Evolutionary conservation across 768 basidiomycete species (phyloP), one percentile per base, ranked within the genome.

Genomic region (Kwoniella dejecticola): DNA sequence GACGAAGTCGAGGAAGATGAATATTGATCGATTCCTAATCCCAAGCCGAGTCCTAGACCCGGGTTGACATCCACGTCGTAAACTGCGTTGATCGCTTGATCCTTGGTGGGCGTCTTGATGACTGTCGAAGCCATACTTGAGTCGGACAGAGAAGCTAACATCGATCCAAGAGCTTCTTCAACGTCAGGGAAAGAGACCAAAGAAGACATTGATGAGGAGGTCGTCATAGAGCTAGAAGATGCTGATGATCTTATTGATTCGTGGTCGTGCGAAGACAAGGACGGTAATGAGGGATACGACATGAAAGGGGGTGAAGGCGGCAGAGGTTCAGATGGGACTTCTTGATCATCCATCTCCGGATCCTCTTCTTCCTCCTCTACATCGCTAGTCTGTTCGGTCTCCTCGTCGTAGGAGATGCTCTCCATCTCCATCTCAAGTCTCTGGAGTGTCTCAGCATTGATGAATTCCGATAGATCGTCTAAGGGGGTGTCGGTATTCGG

Each of bases 131-230:
- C 29, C 67, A 61, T 62, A 30, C 48, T 55, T 19, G 62, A 55
- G 17, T 70, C 69, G 0, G 70, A 69, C 4, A 75, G 56, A 12
- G 69, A 71, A 10, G 71, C 74, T 7, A 75, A 62, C 74, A 75
- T 75, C n/a, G 69, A 70, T 23, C 74, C 74, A 4, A 75, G 53
- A 23, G 71, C 74, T 33, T 72, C 70, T 40, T 75, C 71, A 1
- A 75, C 74, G 41, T 75, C 74, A 5, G 66, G 69, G 55, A 72
- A 70, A 2, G 73, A 75, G 10, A 57, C 59, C 26, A 74, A 50
- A n/a, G 67, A 69, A 13, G 71, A 74, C 45, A 47, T 57, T 17
- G 71, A 69, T 11, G 59, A 53, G 2, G 66, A 68, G 15, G 66
- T 65, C 0, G 57, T 63, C 49, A 74, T 64, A 19, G 72, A 71